Base-by-base conservation (phyloP, 2,329 filamentous ascomycete species). In the Botrytis sinoallii region DNA sequence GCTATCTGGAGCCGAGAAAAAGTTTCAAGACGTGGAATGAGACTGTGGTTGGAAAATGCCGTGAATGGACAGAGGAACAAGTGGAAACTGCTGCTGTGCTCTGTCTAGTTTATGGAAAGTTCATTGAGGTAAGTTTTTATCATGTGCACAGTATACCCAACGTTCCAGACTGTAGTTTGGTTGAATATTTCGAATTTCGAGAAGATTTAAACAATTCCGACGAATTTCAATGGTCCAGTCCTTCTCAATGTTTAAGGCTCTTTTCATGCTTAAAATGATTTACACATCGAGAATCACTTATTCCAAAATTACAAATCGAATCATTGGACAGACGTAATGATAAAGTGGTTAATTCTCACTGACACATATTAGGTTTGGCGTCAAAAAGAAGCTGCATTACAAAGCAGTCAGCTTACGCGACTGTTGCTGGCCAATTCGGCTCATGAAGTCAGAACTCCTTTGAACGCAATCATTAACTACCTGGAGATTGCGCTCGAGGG, bases 391-490 rank as follows among this genome's bases (percentile, higher is more conserved):
- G 91, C 91, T 1, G 93, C 93, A 0, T 80, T 97, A 75, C 92
- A 97, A 78, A 95, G 86, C 80, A 97, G 92, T 77, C 92, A 95
- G 75, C 85, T 97, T 1, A 97, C 93, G 0, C 87, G 89, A 65
- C 83, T 97, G 6, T 83, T 97, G 2, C 85, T 97, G 35, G 93
- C 94, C 7, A 97, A 97, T 77, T 97, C 94, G 0, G 94, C 94
- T 0, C 95, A 97, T 76, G 94, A 97, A 84, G 93, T 97, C 14
- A 91, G 95, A 68, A 97, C 94, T 0, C 94, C 94, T 0, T 84
- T 97, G 3, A 97, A 97, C 79, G 94, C 94, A 25, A 97, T 97
- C 79, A 97, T 97, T 82, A 97, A 97, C 78, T 97, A 97, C 77
- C 87, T 97, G 1, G 94, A 97, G 78, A 97, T 97, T 76, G 94